Evolutionary conservation across 2,329 filamentous ascomycete species (phyloP), one percentile per base, ranked within the genome.

Genomic region (Xenoacremonium recifei): DNA sequence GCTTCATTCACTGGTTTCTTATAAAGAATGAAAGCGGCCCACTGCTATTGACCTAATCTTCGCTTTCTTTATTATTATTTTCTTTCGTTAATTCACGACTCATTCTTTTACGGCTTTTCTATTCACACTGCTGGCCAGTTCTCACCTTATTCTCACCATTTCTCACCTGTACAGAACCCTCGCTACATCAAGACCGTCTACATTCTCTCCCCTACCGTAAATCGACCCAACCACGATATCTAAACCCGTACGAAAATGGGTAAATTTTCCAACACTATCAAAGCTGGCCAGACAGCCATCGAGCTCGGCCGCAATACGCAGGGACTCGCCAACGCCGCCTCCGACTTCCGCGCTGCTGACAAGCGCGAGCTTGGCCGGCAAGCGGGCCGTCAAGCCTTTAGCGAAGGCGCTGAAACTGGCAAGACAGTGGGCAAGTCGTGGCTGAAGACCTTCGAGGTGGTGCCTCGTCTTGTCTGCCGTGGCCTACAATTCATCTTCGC

Each of bases 401-500:
- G 51, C 37, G 57, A 65, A 38, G 64, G 62, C 18, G 53, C 64
- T 36, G 60, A 60, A 4, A 57, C 55, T 3, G 69, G 69, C 57
- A 72, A 71, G 54, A 63, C 63, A 11, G 61, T 66, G 55, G 68
- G 66, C 41, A 68, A 70, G 48, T 66, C 70, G 15, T 70, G 69
- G 55, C 58, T 74, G 50, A 69, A 70, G 55, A 62, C 69, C 1
- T 73, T 71, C 43, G 71, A 73, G 52, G 65, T 62, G 31, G 50
- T 78, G 39, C 64, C 71, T 21, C 79, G 78, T 49, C 62, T 73
- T 34, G 49, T 75, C 44, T 68, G 84, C 13, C 84, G 86, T 47
- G 72, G 82, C 56, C 63, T 87, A 21, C 87, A 91, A 59, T 79
- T 90, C 58, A 67, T 87, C 57, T 74, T 88, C 55, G 86, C 79